Conservation (phyloP, 805 yeast species). For the Debaryomyces maramus region DNA sequence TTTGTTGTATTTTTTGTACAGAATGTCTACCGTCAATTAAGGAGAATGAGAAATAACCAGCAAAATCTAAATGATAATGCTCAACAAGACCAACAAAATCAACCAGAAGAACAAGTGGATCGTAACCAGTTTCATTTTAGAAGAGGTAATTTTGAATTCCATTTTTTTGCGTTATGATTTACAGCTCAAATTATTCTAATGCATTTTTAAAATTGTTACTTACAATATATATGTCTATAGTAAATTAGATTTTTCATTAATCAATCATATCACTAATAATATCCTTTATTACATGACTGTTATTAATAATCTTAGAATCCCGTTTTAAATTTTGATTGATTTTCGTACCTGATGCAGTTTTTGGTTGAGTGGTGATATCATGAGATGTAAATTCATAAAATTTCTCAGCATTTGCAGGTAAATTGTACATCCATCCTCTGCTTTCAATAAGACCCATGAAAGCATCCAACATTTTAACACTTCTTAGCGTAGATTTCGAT, state of each 20-base stretch:
- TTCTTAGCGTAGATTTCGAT: slow-evolving; percentile 60
- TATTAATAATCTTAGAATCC: slow-evolving; percentile 16
- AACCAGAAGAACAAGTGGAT: slow-evolving; percentile 18
- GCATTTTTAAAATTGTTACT: not conserved
- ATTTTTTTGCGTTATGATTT: slow-evolving; percentile 34
- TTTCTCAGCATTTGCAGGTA: slow-evolving; percentile 46
- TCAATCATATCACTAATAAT: slow-evolving; percentile 29
- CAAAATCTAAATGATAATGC: slow-evolving; percentile 5
- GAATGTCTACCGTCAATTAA: slow-evolving; percentile 24
- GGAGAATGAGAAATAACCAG: slow-evolving; percentile 21
- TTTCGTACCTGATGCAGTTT: not conserved
- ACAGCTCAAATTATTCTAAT: not conserved
- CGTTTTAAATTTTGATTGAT: not conserved
- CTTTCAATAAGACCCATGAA: slow-evolving; percentile 59
- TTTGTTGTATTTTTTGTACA: slow-evolving; percentile 29
- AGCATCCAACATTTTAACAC: slow-evolving; percentile 51
- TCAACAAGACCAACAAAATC: slow-evolving; percentile 7
- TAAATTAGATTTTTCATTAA: slow-evolving; percentile 4
- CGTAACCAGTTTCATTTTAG: slow-evolving; percentile 20
- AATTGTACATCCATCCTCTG: slow-evolving; percentile 62
- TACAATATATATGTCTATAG: slow-evolving; percentile 5
- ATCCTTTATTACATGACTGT: slow-evolving; percentile 26
- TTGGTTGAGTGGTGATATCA: slow-evolving; percentile 3
- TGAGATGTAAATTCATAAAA: slow-evolving; percentile 31
- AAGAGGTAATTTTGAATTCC: slow-evolving; percentile 32